Percentiles rank a stretch among this genome's conserved stretches.
phyloP scores from a whole-genome alignment of 257 asterid species.

The Solanum habrochaites region DNA sequence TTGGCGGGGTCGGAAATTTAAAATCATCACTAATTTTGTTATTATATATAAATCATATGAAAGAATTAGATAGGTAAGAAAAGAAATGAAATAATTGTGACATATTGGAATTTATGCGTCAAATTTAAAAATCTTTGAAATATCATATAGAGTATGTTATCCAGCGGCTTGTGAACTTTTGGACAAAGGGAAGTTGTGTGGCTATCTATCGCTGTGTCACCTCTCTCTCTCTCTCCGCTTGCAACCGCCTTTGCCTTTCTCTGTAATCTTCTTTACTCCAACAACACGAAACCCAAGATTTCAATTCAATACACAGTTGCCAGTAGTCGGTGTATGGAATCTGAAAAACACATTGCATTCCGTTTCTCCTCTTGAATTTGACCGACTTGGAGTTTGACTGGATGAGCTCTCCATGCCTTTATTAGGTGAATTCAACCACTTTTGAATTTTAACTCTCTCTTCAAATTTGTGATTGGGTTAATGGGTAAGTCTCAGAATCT shows the following conservation, averaged over 20 bases:
- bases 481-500: background rate
- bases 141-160: background rate
- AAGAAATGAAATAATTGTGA: background rate
- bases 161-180: background rate
- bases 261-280: background rate
- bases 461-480: background rate
- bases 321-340: conserved; percentile 1
- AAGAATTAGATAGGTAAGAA: background rate
- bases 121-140: background rate
- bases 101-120: background rate
- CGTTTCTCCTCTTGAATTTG: conserved; percentile 3
- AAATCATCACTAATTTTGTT: background rate
- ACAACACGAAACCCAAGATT: background rate
- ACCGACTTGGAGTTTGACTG: conserved; percentile 36
- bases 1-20: too few relatives aligned
- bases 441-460: background rate
- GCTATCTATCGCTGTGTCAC: background rate
- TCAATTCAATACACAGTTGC: background rate
- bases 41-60: background rate
- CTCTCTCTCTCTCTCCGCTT: background rate
- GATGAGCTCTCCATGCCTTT: conserved; percentile 97
- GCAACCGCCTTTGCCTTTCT: background rate
- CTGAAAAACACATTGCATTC: background rate
- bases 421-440: conserved; percentile 32
- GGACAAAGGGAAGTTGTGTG: background rate